Conservation (phyloP, 805 yeast genomes). For the Candida pseudoglaebosa region DNA sequence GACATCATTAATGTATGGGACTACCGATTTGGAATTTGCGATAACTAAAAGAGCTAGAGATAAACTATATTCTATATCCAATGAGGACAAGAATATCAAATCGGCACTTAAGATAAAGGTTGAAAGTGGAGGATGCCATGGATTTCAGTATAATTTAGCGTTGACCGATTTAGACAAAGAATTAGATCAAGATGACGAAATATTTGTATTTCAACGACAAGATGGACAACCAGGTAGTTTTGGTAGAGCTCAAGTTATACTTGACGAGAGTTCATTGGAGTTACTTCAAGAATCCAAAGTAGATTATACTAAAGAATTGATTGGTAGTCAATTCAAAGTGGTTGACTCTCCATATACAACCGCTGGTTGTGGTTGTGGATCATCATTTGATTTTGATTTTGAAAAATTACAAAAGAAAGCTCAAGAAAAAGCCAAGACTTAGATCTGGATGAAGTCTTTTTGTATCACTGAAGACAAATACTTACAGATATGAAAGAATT, state of each 20-base stretch:
- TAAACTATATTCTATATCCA: slow-evolving; percentile 51
- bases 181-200: slow-evolving; percentile 22
- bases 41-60: slow-evolving; percentile 45
- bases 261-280: slow-evolving; percentile 77
- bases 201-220: slow-evolving; percentile 59
- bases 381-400: slow-evolving; percentile 45
- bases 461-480: no score
- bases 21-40: slow-evolving; percentile 38
- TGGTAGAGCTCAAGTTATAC: slow-evolving; percentile 54
- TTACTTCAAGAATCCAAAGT: slow-evolving; percentile 81
- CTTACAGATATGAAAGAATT: neutral
- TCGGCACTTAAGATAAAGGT: slow-evolving; percentile 72
- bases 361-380: slow-evolving; percentile 44
- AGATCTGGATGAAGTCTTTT: no score
- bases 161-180: slow-evolving; percentile 45
- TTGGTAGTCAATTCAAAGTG: slow-evolving; percentile 90
- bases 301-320: slow-evolving; percentile 87
- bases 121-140: slow-evolving; percentile 98
- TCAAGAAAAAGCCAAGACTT: slow-evolving; percentile 5
- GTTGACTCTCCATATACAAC: slow-evolving; percentile 86
- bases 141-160: slow-evolving; percentile 83
- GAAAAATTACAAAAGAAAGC: slow-evolving; percentile 34
- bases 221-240: slow-evolving; percentile 26
- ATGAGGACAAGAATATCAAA: slow-evolving; percentile 52
- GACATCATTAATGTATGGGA: slow-evolving; percentile 33